phyloP scores from a whole-genome alignment of 192 early-diverging fungal genomes.

The Backusella mclennaniae region DNA sequence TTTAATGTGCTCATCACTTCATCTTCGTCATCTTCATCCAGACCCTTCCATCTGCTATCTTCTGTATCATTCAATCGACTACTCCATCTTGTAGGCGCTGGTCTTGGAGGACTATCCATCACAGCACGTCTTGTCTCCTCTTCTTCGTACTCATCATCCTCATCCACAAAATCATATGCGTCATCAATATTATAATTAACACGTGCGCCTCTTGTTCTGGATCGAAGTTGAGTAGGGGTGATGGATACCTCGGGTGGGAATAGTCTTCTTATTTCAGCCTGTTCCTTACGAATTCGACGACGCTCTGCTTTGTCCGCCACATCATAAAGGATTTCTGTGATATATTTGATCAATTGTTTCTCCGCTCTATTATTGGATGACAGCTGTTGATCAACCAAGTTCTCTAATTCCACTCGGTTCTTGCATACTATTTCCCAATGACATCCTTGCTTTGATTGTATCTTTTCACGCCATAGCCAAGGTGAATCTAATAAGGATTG shows the following conservation, averaged over 20 bases:
- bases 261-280: background rate
- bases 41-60: slow-evolving; percentile 33
- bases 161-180: slow-evolving; percentile 17
- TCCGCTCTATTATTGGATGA: slow-evolving; percentile 14
- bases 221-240: slow-evolving; percentile 7
- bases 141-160: slow-evolving; percentile 21
- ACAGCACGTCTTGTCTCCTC: background rate
- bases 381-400: slow-evolving; percentile 3
- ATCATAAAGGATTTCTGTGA: background rate
- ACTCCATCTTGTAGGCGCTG: slow-evolving; percentile 15
- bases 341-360: slow-evolving; percentile 6
- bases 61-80: slow-evolving; percentile 23
- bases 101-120: background rate
- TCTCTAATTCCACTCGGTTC: slow-evolving; percentile 3
- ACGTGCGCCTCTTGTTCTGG: slow-evolving; percentile 6
- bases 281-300: background rate
- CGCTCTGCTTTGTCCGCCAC: background rate
- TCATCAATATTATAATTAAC: slow-evolving; percentile 21
- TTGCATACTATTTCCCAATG: slow-evolving; percentile 31
- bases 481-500: slow-evolving; percentile 15
- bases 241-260: slow-evolving; percentile 13
- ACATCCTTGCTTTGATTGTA: background rate
- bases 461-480: slow-evolving; percentile 30
- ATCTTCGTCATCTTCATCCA: slow-evolving; percentile 28
- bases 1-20: background rate